Evolutionary conservation across 2,329 filamentous ascomycete species (phyloP).

Genomic region (Phyllosticta capitalensis): DNA sequence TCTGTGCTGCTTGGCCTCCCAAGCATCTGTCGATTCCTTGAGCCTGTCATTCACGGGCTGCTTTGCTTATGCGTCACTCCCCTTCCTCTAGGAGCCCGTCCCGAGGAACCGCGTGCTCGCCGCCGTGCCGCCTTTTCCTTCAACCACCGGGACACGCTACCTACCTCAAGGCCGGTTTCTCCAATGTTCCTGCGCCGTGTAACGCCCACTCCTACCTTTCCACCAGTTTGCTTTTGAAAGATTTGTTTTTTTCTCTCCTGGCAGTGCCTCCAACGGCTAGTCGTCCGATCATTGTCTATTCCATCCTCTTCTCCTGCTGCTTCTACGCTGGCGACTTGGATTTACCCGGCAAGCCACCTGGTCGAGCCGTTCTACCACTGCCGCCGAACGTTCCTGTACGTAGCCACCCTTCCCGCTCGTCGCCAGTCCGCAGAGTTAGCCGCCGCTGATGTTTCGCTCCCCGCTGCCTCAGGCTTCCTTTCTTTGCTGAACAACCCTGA

Average conservation of each 20-base stretch:
- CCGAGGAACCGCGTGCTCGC: conserved; percentile 28
- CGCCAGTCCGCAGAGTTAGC: conserved; percentile 15
- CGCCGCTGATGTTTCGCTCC: conserved; percentile 21
- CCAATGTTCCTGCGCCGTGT: conserved; percentile 8
- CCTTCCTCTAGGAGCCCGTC: conserved; percentile 26
- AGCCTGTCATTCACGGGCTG: conserved; percentile 28
- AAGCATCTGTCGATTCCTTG: conserved; percentile 24
- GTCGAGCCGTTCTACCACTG: conserved; percentile 28
- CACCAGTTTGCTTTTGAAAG: conserved; percentile 25
- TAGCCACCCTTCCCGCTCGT: conserved; percentile 23
- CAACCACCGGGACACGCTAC: neutral
- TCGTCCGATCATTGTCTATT: conserved; percentile 20
- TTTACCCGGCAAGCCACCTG: conserved; percentile 32
- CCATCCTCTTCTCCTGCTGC: neutral
- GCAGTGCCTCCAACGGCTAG: conserved; percentile 21
- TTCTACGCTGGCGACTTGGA: conserved; percentile 18
- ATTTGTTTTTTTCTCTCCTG: conserved; percentile 31
- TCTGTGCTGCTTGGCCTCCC: conserved; percentile 15
- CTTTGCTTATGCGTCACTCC: conserved; percentile 24
- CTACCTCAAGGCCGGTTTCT: neutral
- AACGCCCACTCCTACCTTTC: conserved; percentile 23
- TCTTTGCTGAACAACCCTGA: conserved; percentile 20
- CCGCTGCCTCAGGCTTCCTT: conserved; percentile 22
- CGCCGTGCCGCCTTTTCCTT: neutral
- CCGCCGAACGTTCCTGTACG: conserved; percentile 26